Conservation (phyloP, 495 filamentous ascomycete species). For the Lophium mytilinum region DNA sequence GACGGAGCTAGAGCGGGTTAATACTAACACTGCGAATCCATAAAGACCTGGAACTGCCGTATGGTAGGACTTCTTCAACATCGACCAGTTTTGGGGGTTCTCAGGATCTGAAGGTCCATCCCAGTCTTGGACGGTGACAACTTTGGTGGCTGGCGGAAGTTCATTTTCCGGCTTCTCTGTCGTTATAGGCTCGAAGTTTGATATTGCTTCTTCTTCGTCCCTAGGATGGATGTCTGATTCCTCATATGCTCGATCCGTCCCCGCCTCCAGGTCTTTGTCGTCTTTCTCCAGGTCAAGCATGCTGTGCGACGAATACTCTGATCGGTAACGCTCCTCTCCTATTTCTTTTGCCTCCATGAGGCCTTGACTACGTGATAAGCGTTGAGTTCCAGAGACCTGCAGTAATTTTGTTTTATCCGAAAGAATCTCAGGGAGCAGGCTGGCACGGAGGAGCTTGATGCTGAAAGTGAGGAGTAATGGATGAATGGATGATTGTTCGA, state of each 20-base stretch:
- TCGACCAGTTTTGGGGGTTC: conserved; percentile 30
- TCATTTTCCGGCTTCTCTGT: neutral
- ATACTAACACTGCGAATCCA: conserved; percentile 33
- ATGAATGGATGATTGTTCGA: too few relatives aligned
- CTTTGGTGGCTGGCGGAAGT: neutral
- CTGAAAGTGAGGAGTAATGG: too few relatives aligned
- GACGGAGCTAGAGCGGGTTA: neutral
- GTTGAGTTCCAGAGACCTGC: too few relatives aligned
- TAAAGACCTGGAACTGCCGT: conserved; percentile 28
- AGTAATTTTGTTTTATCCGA: too few relatives aligned
- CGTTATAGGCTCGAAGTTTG: neutral
- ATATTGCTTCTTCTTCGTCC: neutral
- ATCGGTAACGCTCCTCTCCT: too few relatives aligned
- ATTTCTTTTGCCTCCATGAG: too few relatives aligned
- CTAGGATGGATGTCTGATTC: neutral
- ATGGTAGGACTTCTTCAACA: conserved; percentile 20
- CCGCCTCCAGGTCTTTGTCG: neutral
- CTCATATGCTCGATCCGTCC: neutral
- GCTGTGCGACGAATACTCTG: neutral
- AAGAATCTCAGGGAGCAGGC: too few relatives aligned
- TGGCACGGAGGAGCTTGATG: too few relatives aligned
- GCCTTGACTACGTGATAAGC: too few relatives aligned
- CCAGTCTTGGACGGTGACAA: neutral
- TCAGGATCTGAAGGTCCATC: conserved; percentile 5
- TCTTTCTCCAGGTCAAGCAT: neutral